Base-by-base conservation (phyloP, 495 filamentous ascomycete species). In the Astrothelium subdiscretum region DNA sequence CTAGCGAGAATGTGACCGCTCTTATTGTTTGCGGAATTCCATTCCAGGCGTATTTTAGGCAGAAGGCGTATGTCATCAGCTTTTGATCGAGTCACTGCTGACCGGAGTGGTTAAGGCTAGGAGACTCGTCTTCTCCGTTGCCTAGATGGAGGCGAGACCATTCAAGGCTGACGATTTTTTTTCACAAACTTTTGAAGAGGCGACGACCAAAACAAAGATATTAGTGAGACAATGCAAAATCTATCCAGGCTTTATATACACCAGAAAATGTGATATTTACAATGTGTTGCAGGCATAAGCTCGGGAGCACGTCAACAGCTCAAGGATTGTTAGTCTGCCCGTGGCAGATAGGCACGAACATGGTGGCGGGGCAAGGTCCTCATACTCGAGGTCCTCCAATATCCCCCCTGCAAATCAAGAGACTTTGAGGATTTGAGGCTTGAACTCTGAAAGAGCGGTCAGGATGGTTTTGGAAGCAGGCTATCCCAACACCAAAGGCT, bases 381-480 rank as follows among this genome's bases (percentile, higher is more conserved):
- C 48, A 20, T n/a, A 40, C 11, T n/a, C 42, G 20, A 48, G 42
- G 42, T 48, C 42, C 42, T 48, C 42, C n/a, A n/a, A n/a, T n/a
- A n/a, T n/a, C n/a, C 20, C 48, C 48, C 48, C 3, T 27, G 48
- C 48, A 54, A 29, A 54, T 54, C 48, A 54, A 26, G 20, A 26
- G 20, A 29, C 15, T 5, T 27, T 11, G 11, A 54, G 5, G 20
- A 15, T 18, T 26, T 29, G 24, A 20, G 5, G n/a, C n/a, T 20
- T 24, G 10, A 38, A 38, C 26, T 3, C 15, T 24, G 4, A 29
- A 27, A 29, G 1, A 29, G 48, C 48, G 48, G 48, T 54, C 22
- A 57, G 32, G 20, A 72, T 71, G 70, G 70, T 72, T 29, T 71
- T 76, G 35, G 69, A 75, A 66, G 70, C 74, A n/a, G 74, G 74